A percentile compares a stretch with the other conserved stretches of the same genome.
These are phyloP conservation scores for Tylopilus sp. DNA, from an alignment of 768 basidiomycete genomes.

Conservation along the genomic window DNA sequence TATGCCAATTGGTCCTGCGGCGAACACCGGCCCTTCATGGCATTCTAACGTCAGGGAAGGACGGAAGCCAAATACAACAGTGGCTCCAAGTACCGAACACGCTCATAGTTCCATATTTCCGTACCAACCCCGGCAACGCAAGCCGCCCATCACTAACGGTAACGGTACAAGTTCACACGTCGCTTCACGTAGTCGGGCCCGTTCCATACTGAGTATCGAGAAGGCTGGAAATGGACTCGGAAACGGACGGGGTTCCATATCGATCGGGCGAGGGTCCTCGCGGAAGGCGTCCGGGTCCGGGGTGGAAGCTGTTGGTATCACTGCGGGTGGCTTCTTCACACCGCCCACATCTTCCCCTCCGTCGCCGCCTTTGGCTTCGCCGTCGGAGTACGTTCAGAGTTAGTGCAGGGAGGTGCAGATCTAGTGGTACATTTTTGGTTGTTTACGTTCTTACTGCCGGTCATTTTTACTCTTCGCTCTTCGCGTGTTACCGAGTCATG, in stretches of 20 bases:
- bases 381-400: not conserved
- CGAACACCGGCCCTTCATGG: slow-evolving; percentile 9
- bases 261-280: slow-evolving; percentile 59
- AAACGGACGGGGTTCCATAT: slow-evolving; percentile 54
- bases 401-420: slow-evolving; percentile 1
- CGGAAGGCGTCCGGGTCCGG: slow-evolving; percentile 65
- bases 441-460: not conserved
- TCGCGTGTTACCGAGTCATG: no score
- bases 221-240: slow-evolving; percentile 27
- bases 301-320: slow-evolving; percentile 73
- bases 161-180: slow-evolving; percentile 25
- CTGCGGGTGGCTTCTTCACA: slow-evolving; percentile 75
- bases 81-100: slow-evolving; percentile 24
- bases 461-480: not conserved
- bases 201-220: slow-evolving; percentile 69
- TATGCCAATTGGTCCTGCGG: slow-evolving; percentile 59
- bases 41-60: slow-evolving; percentile 8
- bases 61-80: slow-evolving; percentile 16
- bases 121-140: slow-evolving; percentile 44
- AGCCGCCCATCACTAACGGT: slow-evolving; percentile 19
- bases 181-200: slow-evolving; percentile 40
- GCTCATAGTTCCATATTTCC: slow-evolving; percentile 9
- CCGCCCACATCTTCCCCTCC: slow-evolving; percentile 42
- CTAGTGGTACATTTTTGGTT: not conserved
- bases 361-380: slow-evolving; percentile 18